Conservation (phyloP, 345 rosid species). For the Linum usitatissimum region DNA sequence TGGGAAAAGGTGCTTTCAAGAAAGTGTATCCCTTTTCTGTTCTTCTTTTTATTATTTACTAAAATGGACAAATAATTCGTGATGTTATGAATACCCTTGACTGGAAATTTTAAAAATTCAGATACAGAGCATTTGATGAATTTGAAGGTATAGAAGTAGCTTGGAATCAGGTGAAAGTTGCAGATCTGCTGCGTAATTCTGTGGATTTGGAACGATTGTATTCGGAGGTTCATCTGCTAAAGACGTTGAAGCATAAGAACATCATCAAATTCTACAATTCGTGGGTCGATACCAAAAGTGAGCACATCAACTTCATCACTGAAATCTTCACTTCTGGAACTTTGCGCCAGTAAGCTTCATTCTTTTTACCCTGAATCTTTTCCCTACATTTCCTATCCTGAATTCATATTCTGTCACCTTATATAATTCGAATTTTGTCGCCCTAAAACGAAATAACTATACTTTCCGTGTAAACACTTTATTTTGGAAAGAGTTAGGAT, state of each 20-base stretch:
- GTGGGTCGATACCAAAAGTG: constrained; percentile 23
- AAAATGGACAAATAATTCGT: background rate
- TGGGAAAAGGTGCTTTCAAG: constrained; percentile 27
- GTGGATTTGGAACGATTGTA: constrained; percentile 2
- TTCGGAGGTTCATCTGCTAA: constrained; percentile 1
- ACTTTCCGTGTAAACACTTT: no score
- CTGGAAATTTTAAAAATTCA: constrained; percentile 13
- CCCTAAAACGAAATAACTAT: no score
- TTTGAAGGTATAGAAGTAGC: constrained; percentile 3
- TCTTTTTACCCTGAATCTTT: background rate
- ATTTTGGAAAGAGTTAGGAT: background rate
- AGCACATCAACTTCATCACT: constrained; percentile 28
- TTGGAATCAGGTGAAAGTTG: constrained; percentile 3
- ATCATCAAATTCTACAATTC: constrained; percentile 21
- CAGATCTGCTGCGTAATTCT: constrained; percentile 3
- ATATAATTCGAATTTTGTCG: no score
- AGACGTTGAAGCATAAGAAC: constrained; percentile 7
- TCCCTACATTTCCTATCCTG: background rate
- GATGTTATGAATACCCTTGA: constrained; percentile 34
- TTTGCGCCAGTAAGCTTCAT: constrained; percentile 23
- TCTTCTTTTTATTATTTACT: background rate
- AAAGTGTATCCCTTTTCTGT: constrained; percentile 25
- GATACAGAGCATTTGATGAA: constrained; percentile 11
- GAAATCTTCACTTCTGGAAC: constrained; percentile 31
- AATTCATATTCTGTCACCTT: no score